These are phyloP conservation scores for Haplosporangium sp. DNA, from an alignment of 371 early-diverging fungal species.

Conservation along the genomic window DNA sequence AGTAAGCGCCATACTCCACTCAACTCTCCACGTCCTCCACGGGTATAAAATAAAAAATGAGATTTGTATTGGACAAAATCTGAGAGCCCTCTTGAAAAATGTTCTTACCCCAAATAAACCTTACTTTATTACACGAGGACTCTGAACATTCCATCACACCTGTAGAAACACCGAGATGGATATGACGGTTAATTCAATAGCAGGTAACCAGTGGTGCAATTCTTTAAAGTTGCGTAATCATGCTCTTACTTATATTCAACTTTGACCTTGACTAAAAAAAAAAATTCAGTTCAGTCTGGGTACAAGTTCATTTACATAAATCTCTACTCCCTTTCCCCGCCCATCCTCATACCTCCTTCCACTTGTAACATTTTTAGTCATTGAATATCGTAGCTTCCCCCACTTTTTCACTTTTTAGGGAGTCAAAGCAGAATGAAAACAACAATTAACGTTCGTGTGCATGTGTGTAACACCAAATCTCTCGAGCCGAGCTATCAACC, in stretches of 20 bases:
- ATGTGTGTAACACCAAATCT: constrained; percentile 4
- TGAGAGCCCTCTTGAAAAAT: neutral
- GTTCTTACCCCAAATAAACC: constrained; percentile 19
- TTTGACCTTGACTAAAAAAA: no score
- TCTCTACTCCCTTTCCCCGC: no score
- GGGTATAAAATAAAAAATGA: neutral
- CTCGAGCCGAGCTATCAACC: constrained; percentile 6
- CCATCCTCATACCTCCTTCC: neutral
- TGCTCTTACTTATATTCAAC: no score
- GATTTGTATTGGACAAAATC: neutral
- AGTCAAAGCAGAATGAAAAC: neutral
- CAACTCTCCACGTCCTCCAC: neutral
- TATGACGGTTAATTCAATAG: neutral
- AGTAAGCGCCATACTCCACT: neutral
- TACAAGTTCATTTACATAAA: no score
- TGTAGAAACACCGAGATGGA: neutral
- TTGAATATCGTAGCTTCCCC: neutral
- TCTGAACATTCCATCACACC: neutral
- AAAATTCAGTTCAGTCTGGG: no score
- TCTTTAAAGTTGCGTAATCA: no score
- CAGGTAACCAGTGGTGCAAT: neutral
- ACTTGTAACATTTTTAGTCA: neutral
- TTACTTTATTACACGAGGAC: constrained; percentile 5
- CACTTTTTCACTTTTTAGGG: neutral
- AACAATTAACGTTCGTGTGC: neutral